Base-by-base conservation (phyloP, 2,329 filamentous ascomycete species). In the Penicillium freii region DNA sequence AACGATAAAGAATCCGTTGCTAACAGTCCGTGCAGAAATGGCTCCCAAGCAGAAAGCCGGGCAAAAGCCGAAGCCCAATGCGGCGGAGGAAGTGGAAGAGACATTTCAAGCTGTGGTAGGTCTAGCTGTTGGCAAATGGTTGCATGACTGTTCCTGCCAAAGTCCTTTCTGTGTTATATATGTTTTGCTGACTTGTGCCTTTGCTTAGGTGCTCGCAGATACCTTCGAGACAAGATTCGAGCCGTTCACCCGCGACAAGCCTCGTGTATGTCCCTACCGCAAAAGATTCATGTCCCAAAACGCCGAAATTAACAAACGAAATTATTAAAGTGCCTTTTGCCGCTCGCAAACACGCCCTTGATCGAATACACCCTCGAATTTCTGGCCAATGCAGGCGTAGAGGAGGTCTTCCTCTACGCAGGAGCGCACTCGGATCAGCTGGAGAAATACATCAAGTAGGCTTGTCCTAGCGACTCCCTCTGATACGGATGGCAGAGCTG, bases 361-460 rank as follows among this genome's bases (percentile, higher is more conserved):
- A 96, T 99, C 77, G 94, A 99, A 75, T 97, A 99, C 74, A 97
- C 93, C 4, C 87, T 97, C 69, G 92, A 97, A 71, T 97, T 96
- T 69, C 86, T 99, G 0, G 92, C 92, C 63, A 93, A 93, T 82
- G 92, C 94, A 57, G 92, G 92, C 57, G 92, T 97, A n/a, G 87
- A 94, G 66, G 91, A 97, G 64, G 89, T 97, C 53, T 96, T 90
- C 73, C 84, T 99, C 57, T 97, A 97, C 78, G 93, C 89, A 67
- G 90, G 91, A 59, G 87, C 91, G 29, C 92, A 97, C 73, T 89
- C 89, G 31, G 88, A 94, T 58, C 86, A 92, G 72, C 84, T 99
- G 54, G 92, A 97, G 77, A 83, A 85, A 63, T 96, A 97, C 73
- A 87, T 99, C 66, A 84, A 87, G 77, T 82, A 74, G 75, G 48